Evolutionary conservation across 495 filamentous ascomycete species (phyloP).

Genomic region (Aspergillus steynii): DNA sequence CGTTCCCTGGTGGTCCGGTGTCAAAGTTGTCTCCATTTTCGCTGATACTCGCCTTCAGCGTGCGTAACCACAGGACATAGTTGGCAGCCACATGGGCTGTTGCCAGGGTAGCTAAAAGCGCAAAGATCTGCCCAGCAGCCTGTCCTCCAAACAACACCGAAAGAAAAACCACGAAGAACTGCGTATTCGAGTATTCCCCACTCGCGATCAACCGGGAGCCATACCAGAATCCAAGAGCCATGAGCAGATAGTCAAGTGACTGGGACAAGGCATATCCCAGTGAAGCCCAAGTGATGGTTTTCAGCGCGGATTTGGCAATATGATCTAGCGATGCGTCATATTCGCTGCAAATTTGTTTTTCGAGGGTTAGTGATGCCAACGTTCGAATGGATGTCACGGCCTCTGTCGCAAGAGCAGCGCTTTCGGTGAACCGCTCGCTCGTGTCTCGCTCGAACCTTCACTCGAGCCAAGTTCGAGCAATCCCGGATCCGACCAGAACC

Average conservation of each 20-base stretch:
- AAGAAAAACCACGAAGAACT: conserved; percentile 55
- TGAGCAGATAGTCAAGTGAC: conserved; percentile 31
- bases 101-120: conserved; percentile 45
- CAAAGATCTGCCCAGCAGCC: conserved; percentile 47
- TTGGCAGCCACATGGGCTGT: conserved; percentile 47
- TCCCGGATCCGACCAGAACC: conserved; percentile 52
- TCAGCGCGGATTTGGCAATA: conserved; percentile 37
- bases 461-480: conserved; percentile 41
- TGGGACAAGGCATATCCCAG: conserved; percentile 16
- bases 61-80: conserved; percentile 46
- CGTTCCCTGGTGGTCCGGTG: conserved; percentile 10
- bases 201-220: conserved; percentile 42
- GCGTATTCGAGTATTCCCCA: conserved; percentile 41
- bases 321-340: conserved; percentile 45
- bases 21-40: conserved; percentile 30
- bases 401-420: conserved; percentile 51
- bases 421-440: conserved; percentile 48
- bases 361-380: conserved; percentile 49
- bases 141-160: conserved; percentile 52
- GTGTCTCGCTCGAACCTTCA: conserved; percentile 32
- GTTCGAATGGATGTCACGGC: conserved; percentile 53
- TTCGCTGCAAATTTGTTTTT: conserved; percentile 38
- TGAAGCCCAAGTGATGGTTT: conserved; percentile 22
- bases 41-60: conserved; percentile 31
- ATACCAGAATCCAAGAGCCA: conserved; percentile 53